Evolutionary conservation across 1,284 basidiomycete genomes (phyloP), one percentile per base, ranked within the genome.

Genomic region (Melanopsichium pennsylvanicum): DNA sequence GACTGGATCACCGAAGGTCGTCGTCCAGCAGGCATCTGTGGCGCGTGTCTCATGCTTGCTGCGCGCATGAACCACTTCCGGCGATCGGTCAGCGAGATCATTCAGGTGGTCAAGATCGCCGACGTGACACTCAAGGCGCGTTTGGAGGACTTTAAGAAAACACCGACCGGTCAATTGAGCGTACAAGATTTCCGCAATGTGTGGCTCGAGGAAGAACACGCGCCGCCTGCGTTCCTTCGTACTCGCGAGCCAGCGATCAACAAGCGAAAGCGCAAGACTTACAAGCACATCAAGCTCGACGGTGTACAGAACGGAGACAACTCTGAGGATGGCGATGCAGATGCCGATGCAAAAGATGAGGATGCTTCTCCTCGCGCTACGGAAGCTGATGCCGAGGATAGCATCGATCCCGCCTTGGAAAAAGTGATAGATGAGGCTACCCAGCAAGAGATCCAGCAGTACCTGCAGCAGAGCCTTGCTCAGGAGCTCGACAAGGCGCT

Each of bases 11-110:
- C 91, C 6, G 89, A 90, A 25, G 96, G 96, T 31, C 88, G 96
- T 35, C 87, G 96, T 11, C 96, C 96, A 0, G 93, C 96, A 0
- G 96, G 96, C 15, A 94, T 99, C 56, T 97, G 95, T 81, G 96
- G 96, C 25, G 96, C 96, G 0, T 93, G 92, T 29, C 86, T 98
- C 13, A 86, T 98, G 32, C 87, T 99, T 16, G 96, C 96, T 0
- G 95, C 93, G 26, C 88, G 96, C 18, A 98, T 99, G 96, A 97
- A 96, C 83, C 93, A 97, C 81, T 98, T 96, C 79, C 85, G 94
- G 32, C 86, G 96, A 37, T 91, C 89, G 19, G 86, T 97, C 2
- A 90, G 94, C 76, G 96, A 99, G 82, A 90, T 99, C 46, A 93
- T 97, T 11, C 81, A 82, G 36, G 93, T 98, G 8, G 96, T 98